A percentile compares a stretch with the other conserved stretches of the same genome.
Evolutionary conservation across 2,329 filamentous ascomycete genomes (phyloP).

Genomic region (Fusarium vanettenii): DNA sequence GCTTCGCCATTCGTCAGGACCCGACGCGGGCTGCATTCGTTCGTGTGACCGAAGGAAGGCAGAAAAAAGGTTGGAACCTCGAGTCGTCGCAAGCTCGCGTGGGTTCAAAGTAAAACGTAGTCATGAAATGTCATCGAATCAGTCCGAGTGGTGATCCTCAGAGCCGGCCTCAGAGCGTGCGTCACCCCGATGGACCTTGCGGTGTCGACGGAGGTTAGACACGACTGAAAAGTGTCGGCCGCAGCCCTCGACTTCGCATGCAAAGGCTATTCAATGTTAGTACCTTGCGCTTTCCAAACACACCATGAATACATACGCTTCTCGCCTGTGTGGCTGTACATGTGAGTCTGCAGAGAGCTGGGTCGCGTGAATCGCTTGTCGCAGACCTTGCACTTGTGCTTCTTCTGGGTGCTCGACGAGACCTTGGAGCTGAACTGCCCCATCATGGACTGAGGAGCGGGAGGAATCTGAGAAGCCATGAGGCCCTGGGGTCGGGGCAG

Average conservation of each 20-base stretch:
- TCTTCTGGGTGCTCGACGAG: constrained; percentile 95
- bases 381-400: constrained; percentile 99
- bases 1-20: constrained; percentile 9
- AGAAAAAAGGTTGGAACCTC: constrained; percentile 7
- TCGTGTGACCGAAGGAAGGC: constrained; percentile 21
- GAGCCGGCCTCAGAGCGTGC: constrained; percentile 71
- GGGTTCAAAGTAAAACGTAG: not conserved
- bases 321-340: constrained; percentile 98
- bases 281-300: not conserved
- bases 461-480: constrained; percentile 73
- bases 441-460: constrained; percentile 98
- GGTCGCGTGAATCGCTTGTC: constrained; percentile 97
- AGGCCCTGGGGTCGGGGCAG: constrained; percentile 80
- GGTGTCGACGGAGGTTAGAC: constrained; percentile 92
- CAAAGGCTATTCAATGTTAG: constrained; percentile 74
- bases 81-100: not conserved
- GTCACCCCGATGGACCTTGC: constrained; percentile 89
- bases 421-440: constrained; percentile 97
- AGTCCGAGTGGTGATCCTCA: constrained; percentile 72
- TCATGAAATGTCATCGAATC: constrained; percentile 31
- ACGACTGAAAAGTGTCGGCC: constrained; percentile 97
- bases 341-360: constrained; percentile 94
- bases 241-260: constrained; percentile 93
- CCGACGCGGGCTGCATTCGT: not conserved
- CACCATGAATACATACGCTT: constrained; percentile 78